Conservation (phyloP, 176 grass and related monocot genomes). For the Dactylis glomerata region DNA sequence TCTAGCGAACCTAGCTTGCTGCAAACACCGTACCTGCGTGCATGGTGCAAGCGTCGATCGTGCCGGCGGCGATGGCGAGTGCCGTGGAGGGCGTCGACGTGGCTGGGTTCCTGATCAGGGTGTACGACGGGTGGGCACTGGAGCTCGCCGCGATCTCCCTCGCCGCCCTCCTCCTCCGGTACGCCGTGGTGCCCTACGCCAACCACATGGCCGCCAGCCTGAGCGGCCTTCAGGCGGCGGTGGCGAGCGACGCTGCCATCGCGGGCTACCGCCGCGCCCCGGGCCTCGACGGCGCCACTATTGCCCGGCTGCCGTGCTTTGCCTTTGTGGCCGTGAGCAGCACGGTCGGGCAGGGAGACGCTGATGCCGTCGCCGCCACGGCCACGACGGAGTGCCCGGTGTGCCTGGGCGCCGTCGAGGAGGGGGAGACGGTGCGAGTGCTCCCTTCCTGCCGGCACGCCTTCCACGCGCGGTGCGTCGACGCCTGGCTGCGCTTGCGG, state of each 20-base stretch:
- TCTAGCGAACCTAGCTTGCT: not conserved
- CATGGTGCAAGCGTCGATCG: not conserved
- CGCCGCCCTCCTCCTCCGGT: slow-evolving; percentile 29
- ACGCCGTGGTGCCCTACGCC: slow-evolving; percentile 26
- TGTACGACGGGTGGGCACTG: slow-evolving; percentile 13
- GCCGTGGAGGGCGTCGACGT: not conserved
- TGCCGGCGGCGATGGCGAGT: not conserved
- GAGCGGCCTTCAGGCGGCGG: not conserved
- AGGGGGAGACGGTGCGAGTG: slow-evolving; percentile 32
- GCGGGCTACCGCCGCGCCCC: not conserved
- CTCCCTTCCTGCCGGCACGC: slow-evolving; percentile 51
- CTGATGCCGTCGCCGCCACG: not conserved
- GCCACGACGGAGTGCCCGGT: slow-evolving; percentile 30
- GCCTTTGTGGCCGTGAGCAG: slow-evolving; percentile 10
- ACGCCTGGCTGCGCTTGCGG: slow-evolving; percentile 41
- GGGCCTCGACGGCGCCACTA: slow-evolving; percentile 16
- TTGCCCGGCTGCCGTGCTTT: slow-evolving; percentile 18
- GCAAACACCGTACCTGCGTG: not conserved
- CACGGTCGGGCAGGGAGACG: not conserved
- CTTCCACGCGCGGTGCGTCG: slow-evolving; percentile 52
- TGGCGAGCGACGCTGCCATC: not conserved
- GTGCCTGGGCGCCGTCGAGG: slow-evolving; percentile 35
- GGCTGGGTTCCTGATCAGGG: not conserved
- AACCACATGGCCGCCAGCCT: slow-evolving; percentile 25
- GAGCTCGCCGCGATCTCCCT: slow-evolving; percentile 26